Evolutionary conservation across 306 rosid genomes (phyloP).

Genomic region (Lagenaria siceraria): DNA sequence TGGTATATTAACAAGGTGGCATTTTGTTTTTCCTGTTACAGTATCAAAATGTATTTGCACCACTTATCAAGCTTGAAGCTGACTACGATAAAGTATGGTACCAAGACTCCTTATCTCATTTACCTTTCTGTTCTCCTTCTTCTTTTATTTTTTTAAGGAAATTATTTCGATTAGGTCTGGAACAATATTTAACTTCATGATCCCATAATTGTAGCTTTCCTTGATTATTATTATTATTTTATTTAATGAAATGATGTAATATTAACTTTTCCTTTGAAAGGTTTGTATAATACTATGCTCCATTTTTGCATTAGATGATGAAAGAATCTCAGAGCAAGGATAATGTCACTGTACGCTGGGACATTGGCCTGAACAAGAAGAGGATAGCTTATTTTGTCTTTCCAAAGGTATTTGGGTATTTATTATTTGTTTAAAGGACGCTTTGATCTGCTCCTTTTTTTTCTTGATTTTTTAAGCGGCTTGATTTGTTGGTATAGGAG

Average conservation of each 20-base stretch:
- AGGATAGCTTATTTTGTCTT: conserved; percentile 95
- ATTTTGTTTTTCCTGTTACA: conserved; percentile 24
- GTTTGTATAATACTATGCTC: conserved; percentile 12
- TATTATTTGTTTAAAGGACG: neutral
- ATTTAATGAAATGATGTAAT: neutral
- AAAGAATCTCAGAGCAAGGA: conserved; percentile 99
- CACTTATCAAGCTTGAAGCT: conserved; percentile 99
- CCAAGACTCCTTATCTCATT: neutral
- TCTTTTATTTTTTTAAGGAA: neutral
- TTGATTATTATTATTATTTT: neutral
- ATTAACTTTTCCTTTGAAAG: conserved; percentile 6
- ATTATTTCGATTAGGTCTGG: neutral
- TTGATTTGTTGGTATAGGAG: conserved; percentile 44
- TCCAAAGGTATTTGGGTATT: conserved; percentile 49
- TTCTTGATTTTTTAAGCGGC: conserved; percentile 5
- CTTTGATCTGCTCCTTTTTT: conserved; percentile 1
- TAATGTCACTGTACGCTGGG: conserved; percentile 91
- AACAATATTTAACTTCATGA: neutral
- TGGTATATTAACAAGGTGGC: conserved; percentile 14
- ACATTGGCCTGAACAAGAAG: conserved; percentile 95
- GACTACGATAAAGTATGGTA: conserved; percentile 85
- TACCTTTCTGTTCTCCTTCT: neutral
- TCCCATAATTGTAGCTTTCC: neutral
- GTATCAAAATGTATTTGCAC: conserved; percentile 99
- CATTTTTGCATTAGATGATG: conserved; percentile 65